These are phyloP conservation scores for Botrytis galanthina DNA, from an alignment of 2,329 filamentous ascomycete species.

Conservation along the genomic window DNA sequence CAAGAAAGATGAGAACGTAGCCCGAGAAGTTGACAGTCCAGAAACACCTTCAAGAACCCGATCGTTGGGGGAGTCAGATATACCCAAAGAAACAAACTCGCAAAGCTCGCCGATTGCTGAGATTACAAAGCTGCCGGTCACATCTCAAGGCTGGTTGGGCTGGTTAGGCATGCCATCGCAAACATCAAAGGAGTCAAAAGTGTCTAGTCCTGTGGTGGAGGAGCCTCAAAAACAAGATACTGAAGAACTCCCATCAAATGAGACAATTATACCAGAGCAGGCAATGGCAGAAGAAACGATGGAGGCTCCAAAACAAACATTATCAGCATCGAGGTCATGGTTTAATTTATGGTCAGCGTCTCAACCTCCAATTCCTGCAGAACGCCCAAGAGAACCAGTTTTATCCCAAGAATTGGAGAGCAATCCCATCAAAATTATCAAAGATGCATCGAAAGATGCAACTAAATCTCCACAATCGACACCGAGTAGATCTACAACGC, in stretches of 20 bases:
- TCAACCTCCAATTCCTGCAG: slow-evolving; percentile 28
- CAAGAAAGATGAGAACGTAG: slow-evolving; percentile 17
- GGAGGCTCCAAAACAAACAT: slow-evolving; percentile 5
- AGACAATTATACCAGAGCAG: not conserved
- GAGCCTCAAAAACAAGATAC: slow-evolving; percentile 9
- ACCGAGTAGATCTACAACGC: slow-evolving; percentile 19
- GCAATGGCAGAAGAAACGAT: slow-evolving; percentile 18
- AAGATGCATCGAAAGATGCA: slow-evolving; percentile 19
- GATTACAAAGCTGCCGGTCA: slow-evolving; percentile 27
- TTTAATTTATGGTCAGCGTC: slow-evolving; percentile 36
- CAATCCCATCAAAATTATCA: slow-evolving; percentile 28
- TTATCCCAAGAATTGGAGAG: slow-evolving; percentile 1
- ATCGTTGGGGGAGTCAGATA: slow-evolving; percentile 6
- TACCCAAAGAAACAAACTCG: slow-evolving; percentile 12
- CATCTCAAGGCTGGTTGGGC: slow-evolving; percentile 53
- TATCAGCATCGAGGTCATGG: slow-evolving; percentile 32
- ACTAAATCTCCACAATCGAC: slow-evolving; percentile 7
- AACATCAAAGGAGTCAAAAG: slow-evolving; percentile 17
- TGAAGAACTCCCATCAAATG: slow-evolving; percentile 7
- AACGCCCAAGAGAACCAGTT: slow-evolving; percentile 26
- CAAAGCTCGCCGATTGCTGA: not conserved
- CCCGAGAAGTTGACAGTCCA: not conserved
- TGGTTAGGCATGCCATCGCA: slow-evolving; percentile 46
- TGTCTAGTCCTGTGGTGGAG: slow-evolving; percentile 16
- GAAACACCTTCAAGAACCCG: slow-evolving; percentile 11